Base-by-base conservation (phyloP, 176 grass and related monocot genomes). In the Carex pumila region DNA sequence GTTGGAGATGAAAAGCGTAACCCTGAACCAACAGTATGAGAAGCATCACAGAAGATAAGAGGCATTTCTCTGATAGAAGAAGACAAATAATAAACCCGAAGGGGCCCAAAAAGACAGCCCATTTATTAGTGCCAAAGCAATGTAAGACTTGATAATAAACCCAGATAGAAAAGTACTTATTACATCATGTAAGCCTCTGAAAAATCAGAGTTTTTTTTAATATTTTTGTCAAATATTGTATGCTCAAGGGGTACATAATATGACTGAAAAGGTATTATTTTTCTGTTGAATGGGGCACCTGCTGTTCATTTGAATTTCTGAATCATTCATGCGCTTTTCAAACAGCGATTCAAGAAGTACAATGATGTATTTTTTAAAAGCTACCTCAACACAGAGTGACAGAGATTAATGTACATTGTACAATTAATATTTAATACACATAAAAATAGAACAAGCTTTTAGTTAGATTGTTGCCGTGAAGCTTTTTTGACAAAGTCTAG, bases 21-120 rank as follows among this genome's bases (percentile, higher is more conserved):
- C 43, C 54, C 71, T 52, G 45, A 4, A 76, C 17, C 17, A 1
- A 6, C 17, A 47, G 7, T 50, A 12, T n/a, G 18, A 53, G 10
- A 19, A 50, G 18, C 8, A 76, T 9, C 7, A 76, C n/a, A 71
- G 3, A 76, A 53, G 22, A 63, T 32, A 37, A 39, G 56, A 57
- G 37, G 34, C 59, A 75, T 74, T 82, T 49, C 9, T 22, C 37
- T 63, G 80, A 67, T 43, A 82, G 22, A 83, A 53, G 19, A 31
- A 67, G 80, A 67, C 80, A 82, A 82, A 82, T n/a, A 66, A 82
- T 49, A 18, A 66, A 82, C 31, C 32, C 7, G 61, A 82, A 29
- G 59, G 79, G 80, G 56, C 56, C 79, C 79, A 61, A 80, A 60
- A 80, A 39, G 65, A 65, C 58, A 82, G 80, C 80, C 80, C 80